These are phyloP conservation scores for Termitomyces sp. DNA, from an alignment of 768 basidiomycete species.

Conservation along the genomic window DNA sequence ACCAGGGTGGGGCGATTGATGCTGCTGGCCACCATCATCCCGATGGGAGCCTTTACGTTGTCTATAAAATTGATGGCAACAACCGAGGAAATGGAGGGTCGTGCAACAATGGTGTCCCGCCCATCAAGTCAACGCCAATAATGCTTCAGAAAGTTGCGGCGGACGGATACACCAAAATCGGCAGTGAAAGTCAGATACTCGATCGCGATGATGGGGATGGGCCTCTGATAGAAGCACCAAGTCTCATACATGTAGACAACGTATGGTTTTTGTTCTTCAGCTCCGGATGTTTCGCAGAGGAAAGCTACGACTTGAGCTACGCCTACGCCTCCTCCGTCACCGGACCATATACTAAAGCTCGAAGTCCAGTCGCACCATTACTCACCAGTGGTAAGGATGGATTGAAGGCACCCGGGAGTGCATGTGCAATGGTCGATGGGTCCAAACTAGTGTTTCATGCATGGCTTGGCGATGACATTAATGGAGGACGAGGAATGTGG, in stretches of 20 bases:
- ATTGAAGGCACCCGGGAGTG: conserved; percentile 12
- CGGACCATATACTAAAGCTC: conserved; percentile 12
- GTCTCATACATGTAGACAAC: conserved; percentile 10
- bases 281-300: conserved; percentile 12
- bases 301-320: conserved; percentile 13
- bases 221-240: conserved; percentile 11
- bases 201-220: conserved; percentile 13
- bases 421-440: conserved; percentile 8
- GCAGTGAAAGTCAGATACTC: conserved; percentile 10
- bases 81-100: conserved; percentile 11
- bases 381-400: conserved; percentile 18
- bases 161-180: conserved; percentile 12
- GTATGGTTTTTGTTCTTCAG: conserved; percentile 15
- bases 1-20: conserved; percentile 11
- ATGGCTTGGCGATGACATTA: conserved; percentile 9
- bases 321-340: conserved; percentile 10
- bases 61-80: conserved; percentile 12
- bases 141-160: conserved; percentile 14
- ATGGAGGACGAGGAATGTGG: conserved; percentile 13
- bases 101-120: conserved; percentile 11
- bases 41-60: conserved; percentile 13
- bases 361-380: too few relatives aligned
- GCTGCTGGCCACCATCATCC: conserved; percentile 12
- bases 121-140: conserved; percentile 14
- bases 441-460: conserved; percentile 9